Evolutionary conservation across 129 eudicot genomes (phyloP), one percentile per base, ranked within the genome.

Genomic region (Gnaphalium uliginosum): DNA sequence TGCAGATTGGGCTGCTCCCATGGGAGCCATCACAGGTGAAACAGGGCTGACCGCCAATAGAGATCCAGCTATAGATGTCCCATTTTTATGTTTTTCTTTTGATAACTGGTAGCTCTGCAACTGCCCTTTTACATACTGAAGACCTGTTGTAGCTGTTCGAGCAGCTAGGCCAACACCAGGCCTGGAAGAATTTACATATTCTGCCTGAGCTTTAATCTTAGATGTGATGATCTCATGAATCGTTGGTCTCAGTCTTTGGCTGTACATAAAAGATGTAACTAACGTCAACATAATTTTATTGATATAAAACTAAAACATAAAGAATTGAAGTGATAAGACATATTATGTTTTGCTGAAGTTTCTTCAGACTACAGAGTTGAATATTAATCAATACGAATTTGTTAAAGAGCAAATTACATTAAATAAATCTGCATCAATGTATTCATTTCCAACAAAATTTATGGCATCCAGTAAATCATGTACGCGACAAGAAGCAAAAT

Each of bases 191-290:
- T 76, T 84, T 50, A 82, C 77, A 77, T 84, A 85, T 62, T 88
- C 97, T 63, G 96, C 96, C 62, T 90, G 93, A 50, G 89, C 83
- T 87, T 82, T 90, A 48, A 94, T 94, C 82, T 87, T 89, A 63
- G 87, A 59, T 61, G 90, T 85, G 37, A 94, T 94, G 37, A 91
- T 87, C 67, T 94, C 99, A 82, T 94, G 99, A 75, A 94, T 78
- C 32, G 99, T 94, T 30, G 99, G 93, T 78, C 99, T 87, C 81
- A 94, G 74, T 85, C 97, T 90, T 87, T 94, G 99, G 88, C 99
- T 94, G 84, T 84, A 9, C 53, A 78, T 58, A 33, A 53, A 82
- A 58, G 41, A 30, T 30, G 65, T 48, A 56, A 67, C 48, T 75
- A 4, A 71, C 48, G 39, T 65, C 57, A 56, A 66, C 21, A 76